These are phyloP conservation scores for Penicillium alfredii DNA, from an alignment of 495 filamentous ascomycete genomes.

Conservation along the genomic window DNA sequence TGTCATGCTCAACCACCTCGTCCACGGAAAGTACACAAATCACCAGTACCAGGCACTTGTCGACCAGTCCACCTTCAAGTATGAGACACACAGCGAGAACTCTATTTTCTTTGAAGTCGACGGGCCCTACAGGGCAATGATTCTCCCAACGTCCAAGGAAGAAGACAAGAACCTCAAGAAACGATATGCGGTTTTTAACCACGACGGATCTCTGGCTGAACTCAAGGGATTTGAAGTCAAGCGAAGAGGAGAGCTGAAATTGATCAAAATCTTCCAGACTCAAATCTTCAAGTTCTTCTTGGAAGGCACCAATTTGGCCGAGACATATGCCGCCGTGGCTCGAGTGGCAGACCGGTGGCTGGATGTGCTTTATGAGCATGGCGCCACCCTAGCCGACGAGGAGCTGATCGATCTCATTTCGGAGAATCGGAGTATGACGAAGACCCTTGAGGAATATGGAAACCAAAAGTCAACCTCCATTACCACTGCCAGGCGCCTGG, in stretches of 20 bases:
- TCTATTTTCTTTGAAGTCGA: slow-evolving; percentile 99
- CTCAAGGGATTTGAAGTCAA: slow-evolving; percentile 98
- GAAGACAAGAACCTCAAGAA: slow-evolving; percentile 99
- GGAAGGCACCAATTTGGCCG: slow-evolving; percentile 75
- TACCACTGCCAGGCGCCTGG: slow-evolving; percentile 91
- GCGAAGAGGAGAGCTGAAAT: slow-evolving; percentile 92
- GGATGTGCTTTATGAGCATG: slow-evolving; percentile 84
- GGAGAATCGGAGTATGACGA: slow-evolving; percentile 96
- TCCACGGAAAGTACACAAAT: slow-evolving; percentile 93
- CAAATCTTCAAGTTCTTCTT: slow-evolving; percentile 99
- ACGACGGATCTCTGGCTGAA: slow-evolving; percentile 94
- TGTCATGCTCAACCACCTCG: slow-evolving; percentile 98
- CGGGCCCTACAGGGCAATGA: slow-evolving; percentile 95
- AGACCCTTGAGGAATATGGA: slow-evolving; percentile 94
- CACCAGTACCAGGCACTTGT: slow-evolving; percentile 90
- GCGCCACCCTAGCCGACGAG: slow-evolving; percentile 84
- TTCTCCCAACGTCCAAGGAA: slow-evolving; percentile 94
- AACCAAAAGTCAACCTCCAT: slow-evolving; percentile 95
- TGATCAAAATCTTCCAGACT: slow-evolving; percentile 99
- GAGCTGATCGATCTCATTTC: slow-evolving; percentile 98
- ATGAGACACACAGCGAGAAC: slow-evolving; percentile 95
- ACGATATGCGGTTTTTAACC: slow-evolving; percentile 97
- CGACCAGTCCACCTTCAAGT: slow-evolving; percentile 73
- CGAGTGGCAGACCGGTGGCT: slow-evolving; percentile 96
- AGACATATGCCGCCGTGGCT: slow-evolving; percentile 88